Conservation (phyloP, 2,329 filamentous ascomycete genomes). For the Hirsutella thompsonii region DNA sequence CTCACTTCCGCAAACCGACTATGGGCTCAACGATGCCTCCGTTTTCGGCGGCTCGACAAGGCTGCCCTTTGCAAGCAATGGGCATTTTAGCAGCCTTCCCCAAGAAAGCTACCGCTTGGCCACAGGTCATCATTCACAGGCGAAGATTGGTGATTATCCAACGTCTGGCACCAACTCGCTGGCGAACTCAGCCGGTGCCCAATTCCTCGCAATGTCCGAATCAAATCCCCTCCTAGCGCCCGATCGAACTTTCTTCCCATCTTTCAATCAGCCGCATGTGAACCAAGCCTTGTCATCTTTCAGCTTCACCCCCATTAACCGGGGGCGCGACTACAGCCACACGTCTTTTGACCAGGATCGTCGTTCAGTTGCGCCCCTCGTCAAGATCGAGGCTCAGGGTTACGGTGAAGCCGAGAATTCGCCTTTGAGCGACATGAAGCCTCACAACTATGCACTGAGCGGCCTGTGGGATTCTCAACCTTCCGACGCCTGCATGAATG, state of each 20-base stretch:
- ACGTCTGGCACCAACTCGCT: conserved; percentile 9
- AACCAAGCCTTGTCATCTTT: conserved; percentile 12
- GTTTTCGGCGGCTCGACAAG: conserved; percentile 18
- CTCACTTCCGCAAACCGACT: conserved; percentile 15
- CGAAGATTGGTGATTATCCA: conserved; percentile 15
- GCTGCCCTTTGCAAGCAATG: conserved; percentile 12
- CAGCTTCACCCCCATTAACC: conserved; percentile 17
- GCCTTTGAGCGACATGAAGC: conserved; percentile 11
- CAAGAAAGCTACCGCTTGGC: conserved; percentile 15
- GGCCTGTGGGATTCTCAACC: conserved; percentile 13
- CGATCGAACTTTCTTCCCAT: conserved; percentile 15
- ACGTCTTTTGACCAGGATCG: conserved; percentile 6
- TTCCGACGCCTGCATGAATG: conserved; percentile 9
- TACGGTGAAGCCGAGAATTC: conserved; percentile 11
- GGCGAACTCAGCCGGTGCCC: conserved; percentile 8
- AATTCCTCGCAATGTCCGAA: conserved; percentile 15
- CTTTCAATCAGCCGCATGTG: conserved; percentile 12
- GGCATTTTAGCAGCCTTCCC: conserved; percentile 10
- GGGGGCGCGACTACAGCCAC: conserved; percentile 8
- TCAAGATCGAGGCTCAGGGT: conserved; percentile 14
- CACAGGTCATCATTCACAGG: conserved; percentile 10
- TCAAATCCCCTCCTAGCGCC: conserved; percentile 20
- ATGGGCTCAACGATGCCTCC: conserved; percentile 15
- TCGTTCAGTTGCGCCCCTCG: conserved; percentile 2
- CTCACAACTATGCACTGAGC: conserved; percentile 7